phyloP scores from a whole-genome alignment of 192 early-diverging fungal genomes.

The Rhizophlyctis rosea region DNA sequence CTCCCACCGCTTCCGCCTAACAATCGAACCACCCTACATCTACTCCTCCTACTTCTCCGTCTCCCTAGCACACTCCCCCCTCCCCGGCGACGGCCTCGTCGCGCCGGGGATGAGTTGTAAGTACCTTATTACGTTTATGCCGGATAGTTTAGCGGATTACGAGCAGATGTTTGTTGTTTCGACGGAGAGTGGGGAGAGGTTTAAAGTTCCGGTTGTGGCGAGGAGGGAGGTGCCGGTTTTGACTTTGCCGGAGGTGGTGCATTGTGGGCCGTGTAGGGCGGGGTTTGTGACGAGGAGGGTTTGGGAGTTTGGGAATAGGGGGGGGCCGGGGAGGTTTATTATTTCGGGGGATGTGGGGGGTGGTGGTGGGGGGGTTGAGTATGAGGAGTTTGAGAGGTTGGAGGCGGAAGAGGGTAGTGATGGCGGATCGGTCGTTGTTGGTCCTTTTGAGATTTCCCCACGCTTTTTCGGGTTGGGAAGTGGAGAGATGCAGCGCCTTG shows the following conservation, averaged over 20 bases:
- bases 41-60: constrained; percentile 39
- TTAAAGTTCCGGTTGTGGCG: constrained; percentile 36
- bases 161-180: constrained; percentile 35
- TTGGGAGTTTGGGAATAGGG: constrained; percentile 40
- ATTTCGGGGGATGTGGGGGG: constrained; percentile 23
- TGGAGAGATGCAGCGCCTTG: constrained; percentile 32
- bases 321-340: constrained; percentile 44
- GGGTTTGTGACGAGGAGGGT: constrained; percentile 28
- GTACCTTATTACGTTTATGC: constrained; percentile 42
- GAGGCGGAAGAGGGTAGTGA: constrained; percentile 1
- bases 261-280: constrained; percentile 45
- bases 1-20: constrained; percentile 40
- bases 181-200: constrained; percentile 30
- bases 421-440: constrained; percentile 10
- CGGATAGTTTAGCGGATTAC: constrained; percentile 39
- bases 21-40: constrained; percentile 30
- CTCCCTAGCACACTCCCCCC: constrained; percentile 29
- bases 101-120: constrained; percentile 44
- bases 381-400: constrained; percentile 31
- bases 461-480: constrained; percentile 27
- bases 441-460: constrained; percentile 40
- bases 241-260: constrained; percentile 37
- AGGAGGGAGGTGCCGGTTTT: constrained; percentile 33
- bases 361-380: constrained; percentile 25
- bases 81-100: constrained; percentile 33